Evolutionary conservation across 495 filamentous ascomycete species (phyloP).

Genomic region (Penicilliopsis zonata): DNA sequence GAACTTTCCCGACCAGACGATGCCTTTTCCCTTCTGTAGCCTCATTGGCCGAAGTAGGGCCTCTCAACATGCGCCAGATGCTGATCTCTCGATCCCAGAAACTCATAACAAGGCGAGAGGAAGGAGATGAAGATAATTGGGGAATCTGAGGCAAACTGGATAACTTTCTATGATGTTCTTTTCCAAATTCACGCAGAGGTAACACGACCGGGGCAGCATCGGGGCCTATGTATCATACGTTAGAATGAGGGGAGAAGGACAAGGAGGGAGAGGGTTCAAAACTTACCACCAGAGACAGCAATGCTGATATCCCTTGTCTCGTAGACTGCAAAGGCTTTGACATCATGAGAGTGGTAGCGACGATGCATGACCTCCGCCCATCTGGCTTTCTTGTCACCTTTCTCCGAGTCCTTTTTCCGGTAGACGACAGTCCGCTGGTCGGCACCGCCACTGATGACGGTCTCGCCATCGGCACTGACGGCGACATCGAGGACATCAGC

Average conservation of each 20-base stretch:
- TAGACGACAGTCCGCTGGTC: slow-evolving; percentile 79
- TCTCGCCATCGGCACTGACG: slow-evolving; percentile 64
- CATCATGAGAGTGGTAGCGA: slow-evolving; percentile 81
- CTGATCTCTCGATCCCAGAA: slow-evolving; percentile 89
- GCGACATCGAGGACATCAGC: slow-evolving; percentile 85
- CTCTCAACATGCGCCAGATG: slow-evolving; percentile 59
- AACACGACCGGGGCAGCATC: slow-evolving; percentile 73
- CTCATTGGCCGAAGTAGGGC: slow-evolving; percentile 28
- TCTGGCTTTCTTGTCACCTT: slow-evolving; percentile 43
- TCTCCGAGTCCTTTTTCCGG: slow-evolving; percentile 40
- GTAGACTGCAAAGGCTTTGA: slow-evolving; percentile 87
- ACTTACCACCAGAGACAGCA: slow-evolving; percentile 76
- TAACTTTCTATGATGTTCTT: slow-evolving; percentile 68
- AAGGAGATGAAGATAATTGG: slow-evolving; percentile 55
- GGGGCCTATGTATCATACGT: slow-evolving; percentile 49
- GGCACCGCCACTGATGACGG: slow-evolving; percentile 83
- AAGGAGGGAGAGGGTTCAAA: background rate
- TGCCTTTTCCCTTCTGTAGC: slow-evolving; percentile 33
- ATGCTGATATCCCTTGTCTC: slow-evolving; percentile 76
- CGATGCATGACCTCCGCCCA: slow-evolving; percentile 81
- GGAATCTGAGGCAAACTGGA: slow-evolving; percentile 69
- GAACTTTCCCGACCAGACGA: slow-evolving; percentile 56
- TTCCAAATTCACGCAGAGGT: slow-evolving; percentile 68
- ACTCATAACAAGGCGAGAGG: slow-evolving; percentile 63
- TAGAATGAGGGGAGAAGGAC: background rate